Base-by-base conservation (phyloP, 192 early-diverging fungal genomes). In the Cetraspora pellucida region DNA sequence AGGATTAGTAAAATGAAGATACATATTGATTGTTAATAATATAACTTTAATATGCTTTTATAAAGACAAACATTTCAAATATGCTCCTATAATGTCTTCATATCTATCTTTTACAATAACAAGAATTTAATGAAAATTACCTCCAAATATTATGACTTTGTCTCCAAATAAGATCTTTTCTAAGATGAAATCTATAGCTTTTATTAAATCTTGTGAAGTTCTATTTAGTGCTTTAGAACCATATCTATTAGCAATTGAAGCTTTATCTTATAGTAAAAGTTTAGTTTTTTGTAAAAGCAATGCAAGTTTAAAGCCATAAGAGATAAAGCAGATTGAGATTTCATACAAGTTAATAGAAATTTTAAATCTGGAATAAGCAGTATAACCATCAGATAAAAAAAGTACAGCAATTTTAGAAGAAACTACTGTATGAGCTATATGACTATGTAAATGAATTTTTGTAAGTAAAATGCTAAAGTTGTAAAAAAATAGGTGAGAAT, bases 201-300 rank as follows among this genome's bases (percentile, higher is more conserved):
- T 55, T 30, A 75, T 69, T 11, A 79, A 21, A 46, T 79, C 78
- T 63, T 63, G 43, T 4, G 75, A 25, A 3, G 44, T 74, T 19
- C 13, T 3, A 59, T 74, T 54, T 14, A 79, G 49, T 43, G 50
- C 31, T 61, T 79, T 66, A 69, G 60, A 31, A 71, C 10, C 23
- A 50, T n/a, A n/a, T n/a, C n/a, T n/a, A n/a, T n/a, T n/a, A n/a
- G n/a, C 30, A 67, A 80, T 80, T 19, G 75, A 64, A 64, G 76
- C 75, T 78, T 85, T 80, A 72, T 82, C 83, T 80, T 80, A 82
- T 17, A 85, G 21, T 54, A 85, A 69, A 31, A 82, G 37, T 17
- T 70, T 72, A 3, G 83, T 44, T 27, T 44, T 13, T n/a, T 30
- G 27, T n/a, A 81, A 52, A 2, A 81, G 46, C 1, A 47, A 1